Base-by-base conservation (phyloP, 495 filamentous ascomycete species). In the Trichodelitschia bisporula region DNA sequence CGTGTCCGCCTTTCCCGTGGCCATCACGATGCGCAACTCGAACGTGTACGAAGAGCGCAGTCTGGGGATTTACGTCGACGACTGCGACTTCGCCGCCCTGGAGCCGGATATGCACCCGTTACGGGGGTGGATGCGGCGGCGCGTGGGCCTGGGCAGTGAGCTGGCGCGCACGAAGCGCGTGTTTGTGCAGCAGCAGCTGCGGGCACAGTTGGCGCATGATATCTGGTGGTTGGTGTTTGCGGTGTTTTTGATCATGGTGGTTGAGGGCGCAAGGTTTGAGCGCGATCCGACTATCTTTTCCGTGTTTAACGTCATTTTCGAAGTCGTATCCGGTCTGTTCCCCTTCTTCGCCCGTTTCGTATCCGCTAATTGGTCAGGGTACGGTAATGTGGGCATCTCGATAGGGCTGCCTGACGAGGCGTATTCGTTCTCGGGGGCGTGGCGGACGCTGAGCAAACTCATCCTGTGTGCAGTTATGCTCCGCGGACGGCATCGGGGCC, bases 261-360 rank as follows among this genome's bases (percentile, higher is more conserved):
- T 73, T 33, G 79, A 89, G 43, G 65, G 66, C 2, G 50, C 52
- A 29, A 58, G 75, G 36, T 80, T 72, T 46, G 56, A 61, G 6
- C 41, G 47, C 15, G 58, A 80, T 31, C 78, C 79, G 0, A 55
- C 72, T 12, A 59, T 58, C 1, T 84, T 67, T 52, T 72, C 66
- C 29, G 69, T 78, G 12, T 89, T 89, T 50, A 86, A 84, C 41
- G 62, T 89, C 34, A 57, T 80, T 18, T 91, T 91, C 43, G 82
- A 90, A 40, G 66, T 76, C 14, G 73, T 89, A 1, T 10, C 9
- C 27, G 27, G 9, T 15, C n/a, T n/a, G n/a, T n/a, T n/a, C n/a
- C n/a, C n/a, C n/a, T n/a, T n/a, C n/a, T n/a, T n/a, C n/a, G n/a
- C n/a, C n/a, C n/a, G n/a, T n/a, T n/a, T n/a, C n/a, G n/a, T n/a